These are phyloP conservation scores for Termitomyces sp. DNA, from an alignment of 768 basidiomycete genomes.

Conservation along the genomic window DNA sequence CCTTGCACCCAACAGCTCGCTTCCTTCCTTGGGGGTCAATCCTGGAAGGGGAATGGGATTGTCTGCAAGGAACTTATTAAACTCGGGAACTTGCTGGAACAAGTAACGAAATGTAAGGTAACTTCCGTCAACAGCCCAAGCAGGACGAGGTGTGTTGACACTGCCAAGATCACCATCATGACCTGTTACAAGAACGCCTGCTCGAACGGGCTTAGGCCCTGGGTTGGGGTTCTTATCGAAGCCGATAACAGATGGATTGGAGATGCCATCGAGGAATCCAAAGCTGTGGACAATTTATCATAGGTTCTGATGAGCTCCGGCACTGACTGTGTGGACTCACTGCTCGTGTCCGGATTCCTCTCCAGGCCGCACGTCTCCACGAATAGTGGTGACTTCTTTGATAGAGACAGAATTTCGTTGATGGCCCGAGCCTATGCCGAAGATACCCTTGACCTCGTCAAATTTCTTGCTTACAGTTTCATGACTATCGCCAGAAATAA, in stretches of 20 bases:
- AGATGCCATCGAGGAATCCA: slow-evolving; percentile 50
- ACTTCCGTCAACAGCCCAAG: slow-evolving; percentile 47
- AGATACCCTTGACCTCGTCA: slow-evolving; percentile 28
- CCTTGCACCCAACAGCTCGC: slow-evolving; percentile 48
- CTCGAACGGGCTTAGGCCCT: slow-evolving; percentile 33
- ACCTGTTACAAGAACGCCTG: slow-evolving; percentile 43
- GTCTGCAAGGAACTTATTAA: slow-evolving; percentile 38
- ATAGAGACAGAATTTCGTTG: slow-evolving; percentile 25
- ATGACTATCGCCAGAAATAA: slow-evolving; percentile 44
- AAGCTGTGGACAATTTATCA: slow-evolving; percentile 28
- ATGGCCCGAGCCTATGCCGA: slow-evolving; percentile 23
- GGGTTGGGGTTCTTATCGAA: slow-evolving; percentile 32
- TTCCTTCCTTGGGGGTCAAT: slow-evolving; percentile 34
- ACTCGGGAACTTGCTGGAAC: slow-evolving; percentile 50
- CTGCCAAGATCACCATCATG: slow-evolving; percentile 32
- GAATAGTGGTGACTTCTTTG: slow-evolving; percentile 30
- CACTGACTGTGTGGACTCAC: slow-evolving; percentile 17
- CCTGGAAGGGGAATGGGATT: slow-evolving; percentile 35
- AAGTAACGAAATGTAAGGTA: slow-evolving; percentile 51
- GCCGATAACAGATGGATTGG: slow-evolving; percentile 42
- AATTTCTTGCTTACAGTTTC: slow-evolving; percentile 32
- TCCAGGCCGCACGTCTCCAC: slow-evolving; percentile 42
- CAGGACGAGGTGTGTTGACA: slow-evolving; percentile 24
- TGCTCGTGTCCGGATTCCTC: slow-evolving; percentile 44
- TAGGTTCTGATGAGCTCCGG: not conserved